Conservation (phyloP, 73 alveolate species). For the Effrenium voratum region DNA sequence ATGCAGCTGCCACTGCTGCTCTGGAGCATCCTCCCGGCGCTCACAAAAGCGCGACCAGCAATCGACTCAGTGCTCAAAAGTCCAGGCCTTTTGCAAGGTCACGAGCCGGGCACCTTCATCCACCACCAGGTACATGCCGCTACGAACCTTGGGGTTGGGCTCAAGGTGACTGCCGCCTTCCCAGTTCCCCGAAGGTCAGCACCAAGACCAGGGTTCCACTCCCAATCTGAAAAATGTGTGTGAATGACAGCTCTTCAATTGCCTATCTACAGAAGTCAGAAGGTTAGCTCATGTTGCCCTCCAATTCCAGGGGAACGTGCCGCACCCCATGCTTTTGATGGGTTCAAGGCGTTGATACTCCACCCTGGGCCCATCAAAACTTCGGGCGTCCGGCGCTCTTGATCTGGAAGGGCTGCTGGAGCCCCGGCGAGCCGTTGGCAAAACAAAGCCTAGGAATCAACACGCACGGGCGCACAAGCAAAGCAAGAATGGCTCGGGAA, state of each 20-base stretch:
- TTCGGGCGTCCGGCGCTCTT: conserved; percentile 1
- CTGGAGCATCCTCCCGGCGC: conserved; percentile 69
- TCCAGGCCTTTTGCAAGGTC: conserved; percentile 46
- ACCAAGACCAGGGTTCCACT: not conserved
- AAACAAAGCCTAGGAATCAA: conserved; percentile 69
- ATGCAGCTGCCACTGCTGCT: conserved; percentile 49
- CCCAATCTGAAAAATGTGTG: not conserved
- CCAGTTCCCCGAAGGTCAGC: no score
- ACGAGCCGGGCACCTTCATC: conserved; percentile 61
- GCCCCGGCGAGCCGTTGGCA: conserved; percentile 51
- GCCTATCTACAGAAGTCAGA: not conserved
- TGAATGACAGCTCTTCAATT: not conserved
- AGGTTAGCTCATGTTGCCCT: no score
- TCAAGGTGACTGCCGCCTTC: no score
- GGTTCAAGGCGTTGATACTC: no score
- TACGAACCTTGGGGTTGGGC: conserved; percentile 43
- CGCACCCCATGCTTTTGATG: no score
- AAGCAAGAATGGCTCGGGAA: not conserved
- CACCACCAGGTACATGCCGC: conserved; percentile 80
- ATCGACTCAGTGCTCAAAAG: not conserved
- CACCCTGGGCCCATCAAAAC: no score
- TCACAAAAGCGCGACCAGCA: not conserved
- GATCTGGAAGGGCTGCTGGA: conserved; percentile 85
- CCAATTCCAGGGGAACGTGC: no score
- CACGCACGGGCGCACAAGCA: no score